These are phyloP conservation scores for Sclerotinia subarctica DNA, from an alignment of 2,329 filamentous ascomycete genomes.

Conservation along the genomic window DNA sequence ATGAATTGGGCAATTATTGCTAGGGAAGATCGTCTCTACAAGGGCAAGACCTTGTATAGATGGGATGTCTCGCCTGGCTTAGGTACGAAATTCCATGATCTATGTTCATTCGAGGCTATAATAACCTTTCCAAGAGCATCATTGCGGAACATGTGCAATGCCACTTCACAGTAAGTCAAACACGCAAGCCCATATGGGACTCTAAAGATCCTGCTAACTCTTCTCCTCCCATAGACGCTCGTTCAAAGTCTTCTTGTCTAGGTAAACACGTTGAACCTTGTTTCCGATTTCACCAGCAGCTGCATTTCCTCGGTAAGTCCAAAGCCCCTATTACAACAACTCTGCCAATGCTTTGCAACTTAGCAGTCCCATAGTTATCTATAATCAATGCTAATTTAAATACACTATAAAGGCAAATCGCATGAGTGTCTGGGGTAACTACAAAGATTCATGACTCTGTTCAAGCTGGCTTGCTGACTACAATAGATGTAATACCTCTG, in stretches of 20 bases:
- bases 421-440: conserved; percentile 37
- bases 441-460: background rate
- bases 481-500: conserved; percentile 35
- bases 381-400: background rate
- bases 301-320: conserved; percentile 38
- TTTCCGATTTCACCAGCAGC: conserved; percentile 38
- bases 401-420: conserved; percentile 30
- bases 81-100: conserved; percentile 26
- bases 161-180: conserved; percentile 34
- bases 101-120: background rate
- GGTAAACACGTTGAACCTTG: conserved; percentile 39
- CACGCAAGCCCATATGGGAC: background rate
- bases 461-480: conserved; percentile 17
- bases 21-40: conserved; percentile 33
- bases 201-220: conserved; percentile 4
- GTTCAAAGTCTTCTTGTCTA: conserved; percentile 36
- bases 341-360: background rate
- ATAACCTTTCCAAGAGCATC: conserved; percentile 35
- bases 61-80: conserved; percentile 38
- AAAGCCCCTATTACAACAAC: background rate
- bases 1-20: conserved; percentile 36
- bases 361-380: background rate
- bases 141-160: conserved; percentile 36
- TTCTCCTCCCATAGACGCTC: conserved; percentile 27
- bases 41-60: conserved; percentile 34